Evolutionary conservation across 176 grass and related monocot genomes (phyloP), one percentile per base, ranked within the genome.

Genomic region (Carex parvula): DNA sequence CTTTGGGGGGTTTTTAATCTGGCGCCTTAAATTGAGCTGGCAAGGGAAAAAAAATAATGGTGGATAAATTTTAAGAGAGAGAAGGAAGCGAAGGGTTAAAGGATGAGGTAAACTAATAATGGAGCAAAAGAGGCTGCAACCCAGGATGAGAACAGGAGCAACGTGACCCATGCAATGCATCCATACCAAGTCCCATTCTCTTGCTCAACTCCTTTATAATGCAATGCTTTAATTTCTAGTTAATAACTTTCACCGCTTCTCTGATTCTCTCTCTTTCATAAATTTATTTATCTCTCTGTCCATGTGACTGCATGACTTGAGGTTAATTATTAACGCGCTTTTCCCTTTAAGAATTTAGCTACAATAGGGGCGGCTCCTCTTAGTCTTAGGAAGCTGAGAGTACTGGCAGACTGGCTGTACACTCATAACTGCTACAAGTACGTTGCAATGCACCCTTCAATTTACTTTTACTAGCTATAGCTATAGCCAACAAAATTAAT

Each of bases 111-210:
- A 26, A 26, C 26, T 26, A 26, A 62, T 33, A 82, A 53, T 52
- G 63, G 85, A 11, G 63, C 46, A 75, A 82, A 87, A 85, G 91
- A 91, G 88, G 79, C 64, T 85, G 86, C 89, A 84, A 66, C 82
- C 87, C 88, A 83, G 84, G 66, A 85, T 79, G 79, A 71, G 60
- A 79, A 70, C 90, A 92, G 86, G 57, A 53, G 68, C 86, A 91
- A 91, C 91, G 88, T 91, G 91, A 79, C 91, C 87, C 85, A 85
- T 88, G 92, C 90, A 87, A 81, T 77, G 86, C 74, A 84, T 87
- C 89, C 89, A 87, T 90, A 69, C 86, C 81, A 66, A 70, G 69
- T 83, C 82, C 86, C 84, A 87, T 81, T 84, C 89, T 81, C 85
- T 76, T 22, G 56, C 72, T 76, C 72, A 76, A 76, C 81, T 79